phyloP scores from a whole-genome alignment of 495 filamentous ascomycete species.

The Annulohypoxylon stygium region DNA sequence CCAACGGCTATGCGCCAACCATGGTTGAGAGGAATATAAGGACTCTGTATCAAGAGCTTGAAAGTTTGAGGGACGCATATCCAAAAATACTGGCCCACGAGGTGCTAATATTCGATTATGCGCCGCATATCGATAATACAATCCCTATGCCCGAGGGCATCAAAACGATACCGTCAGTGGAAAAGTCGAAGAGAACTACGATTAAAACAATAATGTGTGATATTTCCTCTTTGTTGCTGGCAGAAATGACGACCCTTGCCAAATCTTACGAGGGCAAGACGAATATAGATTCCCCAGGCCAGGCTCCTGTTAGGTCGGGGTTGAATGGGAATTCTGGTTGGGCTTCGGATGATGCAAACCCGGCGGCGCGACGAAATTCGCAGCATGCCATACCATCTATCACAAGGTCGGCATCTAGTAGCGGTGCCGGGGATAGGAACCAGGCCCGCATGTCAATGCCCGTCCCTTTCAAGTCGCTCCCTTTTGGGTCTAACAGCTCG shows the following conservation, averaged over 20 bases:
- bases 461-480: constrained; percentile 55
- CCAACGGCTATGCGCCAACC: constrained; percentile 59
- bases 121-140: constrained; percentile 56
- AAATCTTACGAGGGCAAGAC: constrained; percentile 84
- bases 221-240: constrained; percentile 83
- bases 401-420: constrained; percentile 64
- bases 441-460: constrained; percentile 81
- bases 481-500: constrained; percentile 57
- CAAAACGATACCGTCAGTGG: constrained; percentile 77
- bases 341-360: constrained; percentile 53
- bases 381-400: constrained; percentile 60
- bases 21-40: constrained; percentile 63
- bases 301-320: constrained; percentile 51
- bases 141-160: constrained; percentile 71
- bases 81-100: constrained; percentile 82
- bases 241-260: constrained; percentile 88
- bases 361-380: constrained; percentile 65
- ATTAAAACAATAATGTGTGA: constrained; percentile 97
- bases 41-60: constrained; percentile 72
- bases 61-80: constrained; percentile 77
- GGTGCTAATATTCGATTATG: constrained; percentile 82
- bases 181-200: constrained; percentile 82
- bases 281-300: constrained; percentile 80
- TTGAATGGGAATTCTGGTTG: constrained; percentile 53
- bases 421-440: constrained; percentile 59